Evolutionary conservation across 2,329 filamentous ascomycete genomes (phyloP), one percentile per base, ranked within the genome.

Genomic region (Orbilia blumenaviensis): DNA sequence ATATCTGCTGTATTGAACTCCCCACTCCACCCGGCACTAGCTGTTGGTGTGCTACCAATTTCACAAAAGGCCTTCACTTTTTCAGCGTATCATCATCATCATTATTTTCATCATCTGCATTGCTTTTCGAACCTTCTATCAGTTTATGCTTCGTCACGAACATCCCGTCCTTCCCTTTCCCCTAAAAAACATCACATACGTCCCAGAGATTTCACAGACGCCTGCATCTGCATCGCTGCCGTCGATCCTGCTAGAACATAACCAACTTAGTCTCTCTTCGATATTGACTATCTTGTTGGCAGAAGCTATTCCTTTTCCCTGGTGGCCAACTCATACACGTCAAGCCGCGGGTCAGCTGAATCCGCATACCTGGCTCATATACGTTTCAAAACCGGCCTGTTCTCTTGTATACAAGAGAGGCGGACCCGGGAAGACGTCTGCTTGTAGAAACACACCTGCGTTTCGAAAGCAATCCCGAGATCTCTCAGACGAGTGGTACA

Each of bases 261-360:
- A 58, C 36, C 66, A 54, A 63, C 23, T 60, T 63, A 62, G 56
- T 46, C 64, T 48, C 42, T 64, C 64, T 66, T 60, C 29, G 27
- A 58, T 72, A 72, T 72, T 72, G 60, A 72, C 60, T 42, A 36
- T 66, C 60, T 62, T 50, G 72, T 64, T 76, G 72, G 72, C 72
- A 76, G 64, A 67, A 23, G 58, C 23, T 44, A 42, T 67, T 48
- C 63, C 42, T 61, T 71, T 52, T 62, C 54, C 66, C 58, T 69
- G 50, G 60, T 68, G 64, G 72, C 64, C 72, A 76, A 46, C 64
- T 76, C 64, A 64, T 75, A 74, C 72, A 76, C 72, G 72, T 76
- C 72, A 69, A 61, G 64, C 66, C 64, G 64, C 64, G 38, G 71
- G 72, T 76, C 64, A 76, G 72, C 72, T 76, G 72, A 76, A 64